A percentile compares a stretch with the other conserved stretches of the same genome.
Conservation (phyloP, 306 rosid genomes). For the Gleditsia sinensis region DNA sequence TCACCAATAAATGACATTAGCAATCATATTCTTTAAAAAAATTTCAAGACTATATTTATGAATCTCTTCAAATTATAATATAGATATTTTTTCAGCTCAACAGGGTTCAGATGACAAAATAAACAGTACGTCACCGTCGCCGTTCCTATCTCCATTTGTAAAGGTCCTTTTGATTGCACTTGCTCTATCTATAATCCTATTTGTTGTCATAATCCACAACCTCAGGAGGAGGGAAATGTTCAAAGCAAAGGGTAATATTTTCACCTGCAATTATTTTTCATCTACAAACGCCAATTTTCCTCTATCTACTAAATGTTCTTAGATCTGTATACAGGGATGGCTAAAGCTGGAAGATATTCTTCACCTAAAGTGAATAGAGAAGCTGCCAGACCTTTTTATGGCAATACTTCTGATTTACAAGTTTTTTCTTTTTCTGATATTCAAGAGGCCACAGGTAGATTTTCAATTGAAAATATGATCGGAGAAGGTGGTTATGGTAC, state of each 20-base stretch:
- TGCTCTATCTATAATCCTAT: not conserved
- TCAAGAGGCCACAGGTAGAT: slow-evolving; percentile 32
- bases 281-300: not conserved
- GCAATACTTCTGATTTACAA: slow-evolving; percentile 21
- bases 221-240: not conserved
- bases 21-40: not conserved
- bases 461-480: slow-evolving; percentile 36
- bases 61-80: not conserved
- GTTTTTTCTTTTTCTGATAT: slow-evolving; percentile 28
- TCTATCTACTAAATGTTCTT: not conserved
- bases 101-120: not conserved
- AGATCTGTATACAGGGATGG: not conserved
- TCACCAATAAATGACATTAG: not conserved
- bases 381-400: slow-evolving; percentile 30
- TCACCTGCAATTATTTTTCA: not conserved
- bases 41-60: not conserved
- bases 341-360: not conserved
- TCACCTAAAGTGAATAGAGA: not conserved
- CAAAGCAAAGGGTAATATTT: slow-evolving; percentile 8
- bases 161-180: not conserved
- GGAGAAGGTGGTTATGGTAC: slow-evolving; percentile 52
- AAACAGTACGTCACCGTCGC: not conserved
- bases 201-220: not conserved
- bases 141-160: not conserved
- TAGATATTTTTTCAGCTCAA: slow-evolving; percentile 6